Evolutionary conservation across 148 eudicot genomes (phyloP).

Genomic region (Diospyros lotus): DNA sequence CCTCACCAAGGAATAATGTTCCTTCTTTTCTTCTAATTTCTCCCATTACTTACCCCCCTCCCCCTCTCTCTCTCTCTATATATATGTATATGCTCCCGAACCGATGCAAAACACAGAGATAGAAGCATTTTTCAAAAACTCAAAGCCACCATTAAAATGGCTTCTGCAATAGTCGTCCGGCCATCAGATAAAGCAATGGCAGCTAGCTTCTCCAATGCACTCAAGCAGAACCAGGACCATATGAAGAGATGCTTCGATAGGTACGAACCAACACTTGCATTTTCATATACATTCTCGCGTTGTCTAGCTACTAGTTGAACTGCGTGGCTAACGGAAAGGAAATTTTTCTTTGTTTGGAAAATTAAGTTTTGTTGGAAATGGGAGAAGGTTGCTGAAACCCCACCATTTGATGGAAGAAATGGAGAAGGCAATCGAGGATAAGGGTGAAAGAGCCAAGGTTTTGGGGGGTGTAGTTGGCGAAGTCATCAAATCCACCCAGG

Average conservation of each 20-base stretch:
- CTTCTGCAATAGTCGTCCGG: slow-evolving; percentile 38
- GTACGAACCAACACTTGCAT: slow-evolving; percentile 20
- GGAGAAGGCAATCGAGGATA: slow-evolving; percentile 66
- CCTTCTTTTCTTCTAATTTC: slow-evolving; percentile 20
- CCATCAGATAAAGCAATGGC: slow-evolving; percentile 32
- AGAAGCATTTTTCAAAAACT: not conserved
- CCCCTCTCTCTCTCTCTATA: no score
- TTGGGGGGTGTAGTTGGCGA: slow-evolving; percentile 79
- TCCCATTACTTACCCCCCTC: not conserved
- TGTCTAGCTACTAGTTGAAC: not conserved
- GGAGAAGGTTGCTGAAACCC: slow-evolving; percentile 72
- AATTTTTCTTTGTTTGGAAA: not conserved
- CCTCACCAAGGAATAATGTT: slow-evolving; percentile 35
- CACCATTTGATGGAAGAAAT: slow-evolving; percentile 63
- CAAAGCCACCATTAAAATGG: slow-evolving; percentile 19
- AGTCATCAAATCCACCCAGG: slow-evolving; percentile 80
- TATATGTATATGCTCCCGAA: no score
- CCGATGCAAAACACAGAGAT: no score
- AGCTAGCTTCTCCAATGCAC: slow-evolving; percentile 58
- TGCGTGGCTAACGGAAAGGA: not conserved
- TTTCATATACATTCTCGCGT: not conserved
- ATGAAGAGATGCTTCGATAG: slow-evolving; percentile 71
- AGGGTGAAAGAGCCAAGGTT: slow-evolving; percentile 56
- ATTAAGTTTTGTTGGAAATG: slow-evolving; percentile 40
- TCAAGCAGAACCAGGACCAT: slow-evolving; percentile 58